These are phyloP conservation scores for Capronia americana DNA, from an alignment of 2,329 filamentous ascomycete genomes.

Conservation along the genomic window DNA sequence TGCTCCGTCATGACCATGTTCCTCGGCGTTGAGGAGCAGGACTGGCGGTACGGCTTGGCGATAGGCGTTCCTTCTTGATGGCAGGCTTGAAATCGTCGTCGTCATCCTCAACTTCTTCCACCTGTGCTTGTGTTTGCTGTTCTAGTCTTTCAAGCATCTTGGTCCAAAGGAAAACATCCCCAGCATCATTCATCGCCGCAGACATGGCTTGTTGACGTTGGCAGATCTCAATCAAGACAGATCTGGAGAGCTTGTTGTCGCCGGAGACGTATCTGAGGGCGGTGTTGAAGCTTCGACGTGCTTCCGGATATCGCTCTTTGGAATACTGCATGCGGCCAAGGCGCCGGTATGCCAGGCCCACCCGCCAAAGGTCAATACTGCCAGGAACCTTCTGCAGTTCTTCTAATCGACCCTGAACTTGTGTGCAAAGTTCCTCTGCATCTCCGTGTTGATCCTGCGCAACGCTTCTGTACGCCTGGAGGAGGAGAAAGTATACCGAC, in stretches of 20 bases:
- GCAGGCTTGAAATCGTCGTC: neutral
- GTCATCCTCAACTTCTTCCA: constrained; percentile 10
- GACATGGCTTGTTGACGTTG: constrained; percentile 33
- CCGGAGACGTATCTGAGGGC: constrained; percentile 27
- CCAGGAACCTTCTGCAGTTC: constrained; percentile 18
- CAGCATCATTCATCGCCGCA: constrained; percentile 27
- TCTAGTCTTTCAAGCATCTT: constrained; percentile 23
- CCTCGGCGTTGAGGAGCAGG: constrained; percentile 8
- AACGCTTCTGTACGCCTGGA: constrained; percentile 32
- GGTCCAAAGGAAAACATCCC: constrained; percentile 28
- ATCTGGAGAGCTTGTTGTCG: constrained; percentile 19
- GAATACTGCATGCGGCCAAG: constrained; percentile 30
- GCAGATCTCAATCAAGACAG: constrained; percentile 32
- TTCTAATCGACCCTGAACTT: constrained; percentile 24
- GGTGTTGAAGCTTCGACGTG: constrained; percentile 34
- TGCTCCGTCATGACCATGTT: constrained; percentile 3
- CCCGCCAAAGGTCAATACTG: constrained; percentile 30
- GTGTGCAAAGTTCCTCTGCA: constrained; percentile 21
- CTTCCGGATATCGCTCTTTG: constrained; percentile 25
- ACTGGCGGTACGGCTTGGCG: constrained; percentile 1
- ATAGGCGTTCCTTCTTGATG: constrained; percentile 4
- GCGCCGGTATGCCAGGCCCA: constrained; percentile 33
- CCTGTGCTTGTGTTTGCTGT: constrained; percentile 26
- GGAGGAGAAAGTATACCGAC: constrained; percentile 31
- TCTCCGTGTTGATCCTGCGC: constrained; percentile 18